These are phyloP conservation scores for Ilyonectria robusta DNA, from an alignment of 2,329 filamentous ascomycete species.

Conservation along the genomic window DNA sequence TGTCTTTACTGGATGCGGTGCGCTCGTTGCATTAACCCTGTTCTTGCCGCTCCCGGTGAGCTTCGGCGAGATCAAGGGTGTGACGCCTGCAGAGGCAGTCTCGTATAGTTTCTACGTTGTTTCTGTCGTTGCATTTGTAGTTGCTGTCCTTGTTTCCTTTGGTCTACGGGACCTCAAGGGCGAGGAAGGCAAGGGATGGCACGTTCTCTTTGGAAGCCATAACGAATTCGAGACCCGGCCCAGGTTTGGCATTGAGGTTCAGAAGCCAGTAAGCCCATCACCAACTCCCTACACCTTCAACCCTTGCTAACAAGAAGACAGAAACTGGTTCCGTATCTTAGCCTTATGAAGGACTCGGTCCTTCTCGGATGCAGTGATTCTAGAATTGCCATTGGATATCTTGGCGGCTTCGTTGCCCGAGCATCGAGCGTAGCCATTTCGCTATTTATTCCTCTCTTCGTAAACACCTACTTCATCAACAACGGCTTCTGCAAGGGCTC, in stretches of 20 bases:
- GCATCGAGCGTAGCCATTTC: conserved; percentile 96
- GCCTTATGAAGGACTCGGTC: conserved; percentile 74
- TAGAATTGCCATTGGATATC: conserved; percentile 87
- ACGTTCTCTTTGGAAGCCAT: conserved; percentile 64
- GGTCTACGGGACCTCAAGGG: conserved; percentile 79
- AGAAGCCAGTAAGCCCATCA: conserved; percentile 47
- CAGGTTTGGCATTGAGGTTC: conserved; percentile 34
- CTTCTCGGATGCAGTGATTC: conserved; percentile 81
- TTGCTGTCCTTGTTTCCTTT: conserved; percentile 83
- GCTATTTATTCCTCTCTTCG: conserved; percentile 91
- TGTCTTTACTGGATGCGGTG: conserved; percentile 92
- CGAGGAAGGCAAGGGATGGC: conserved; percentile 84
- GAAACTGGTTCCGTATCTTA: conserved; percentile 68
- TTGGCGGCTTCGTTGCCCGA: conserved; percentile 94
- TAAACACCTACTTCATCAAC: conserved; percentile 90
- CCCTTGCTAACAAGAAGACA: conserved; percentile 33
- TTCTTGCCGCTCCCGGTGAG: conserved; percentile 90
- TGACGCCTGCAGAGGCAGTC: conserved; percentile 81
- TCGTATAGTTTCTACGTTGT: conserved; percentile 92
- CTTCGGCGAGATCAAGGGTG: conserved; percentile 79
- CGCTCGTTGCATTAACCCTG: conserved; percentile 83
- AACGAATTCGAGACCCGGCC: conserved; percentile 40
- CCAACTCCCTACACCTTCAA: neutral
- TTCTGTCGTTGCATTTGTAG: conserved; percentile 76
- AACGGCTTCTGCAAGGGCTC: conserved; percentile 83